These are phyloP conservation scores for Suillus cothurnatus DNA, from an alignment of 768 basidiomycete species.

Conservation along the genomic window DNA sequence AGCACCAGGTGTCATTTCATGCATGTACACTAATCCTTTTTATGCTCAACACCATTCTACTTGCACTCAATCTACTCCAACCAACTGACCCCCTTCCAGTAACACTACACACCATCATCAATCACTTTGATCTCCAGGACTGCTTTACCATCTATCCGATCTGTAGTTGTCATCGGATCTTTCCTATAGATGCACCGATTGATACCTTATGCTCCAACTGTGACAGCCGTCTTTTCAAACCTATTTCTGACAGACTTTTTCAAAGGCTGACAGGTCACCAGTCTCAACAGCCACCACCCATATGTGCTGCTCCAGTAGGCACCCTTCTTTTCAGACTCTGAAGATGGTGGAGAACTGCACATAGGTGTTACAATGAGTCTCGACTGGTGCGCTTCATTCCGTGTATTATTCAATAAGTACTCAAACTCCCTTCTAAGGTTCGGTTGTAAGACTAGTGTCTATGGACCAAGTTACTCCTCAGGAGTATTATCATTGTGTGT, in stretches of 20 bases:
- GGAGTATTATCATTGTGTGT: background rate
- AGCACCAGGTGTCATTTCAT: too few relatives aligned
- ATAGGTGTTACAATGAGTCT: background rate
- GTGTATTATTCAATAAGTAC: too few relatives aligned
- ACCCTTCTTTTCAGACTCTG: background rate
- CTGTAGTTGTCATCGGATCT: background rate
- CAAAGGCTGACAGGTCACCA: background rate
- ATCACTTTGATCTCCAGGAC: background rate
- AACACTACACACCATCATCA: too few relatives aligned
- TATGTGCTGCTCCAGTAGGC: background rate
- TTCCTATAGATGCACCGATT: background rate
- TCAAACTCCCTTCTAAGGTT: background rate
- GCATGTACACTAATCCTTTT: too few relatives aligned
- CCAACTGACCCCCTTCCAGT: too few relatives aligned
- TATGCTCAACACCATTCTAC: too few relatives aligned
- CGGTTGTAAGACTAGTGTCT: background rate
- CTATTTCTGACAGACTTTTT: background rate
- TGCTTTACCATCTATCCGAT: background rate
- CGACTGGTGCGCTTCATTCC: too few relatives aligned
- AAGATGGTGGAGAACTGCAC: too few relatives aligned
- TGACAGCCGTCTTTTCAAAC: background rate
- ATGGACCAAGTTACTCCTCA: background rate
- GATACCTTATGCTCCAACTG: background rate
- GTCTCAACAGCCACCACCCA: background rate
- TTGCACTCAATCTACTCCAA: too few relatives aligned